A percentile compares a stretch with the other conserved stretches of the same genome.
phyloP scores from a whole-genome alignment of 1,284 basidiomycete genomes.

The Trichosporon faecale region DNA sequence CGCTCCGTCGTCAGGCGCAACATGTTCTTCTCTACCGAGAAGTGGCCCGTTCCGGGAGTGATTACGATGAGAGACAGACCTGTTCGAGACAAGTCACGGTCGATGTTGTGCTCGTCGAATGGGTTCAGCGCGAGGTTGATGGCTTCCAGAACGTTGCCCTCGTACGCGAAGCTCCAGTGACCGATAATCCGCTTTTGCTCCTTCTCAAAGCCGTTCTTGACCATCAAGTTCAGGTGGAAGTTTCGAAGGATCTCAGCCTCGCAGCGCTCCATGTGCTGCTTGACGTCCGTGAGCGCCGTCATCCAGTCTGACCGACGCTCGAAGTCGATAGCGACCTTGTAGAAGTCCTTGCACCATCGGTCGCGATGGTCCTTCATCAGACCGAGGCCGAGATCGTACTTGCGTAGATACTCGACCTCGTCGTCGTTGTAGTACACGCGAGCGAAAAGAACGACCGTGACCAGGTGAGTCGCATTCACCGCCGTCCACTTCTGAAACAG shows the following conservation, averaged over 20 bases:
- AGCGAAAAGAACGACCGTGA: slow-evolving; percentile 91
- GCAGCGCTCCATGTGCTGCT: slow-evolving; percentile 81
- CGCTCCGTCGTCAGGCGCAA: slow-evolving; percentile 89
- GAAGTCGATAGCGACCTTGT: slow-evolving; percentile 87
- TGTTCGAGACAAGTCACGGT: slow-evolving; percentile 90
- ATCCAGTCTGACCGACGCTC: slow-evolving; percentile 86
- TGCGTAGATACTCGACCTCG: slow-evolving; percentile 65
- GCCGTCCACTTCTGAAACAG: slow-evolving; percentile 79
- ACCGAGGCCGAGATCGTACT: slow-evolving; percentile 57
- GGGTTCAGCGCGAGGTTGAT: slow-evolving; percentile 91
- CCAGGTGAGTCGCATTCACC: slow-evolving; percentile 82
- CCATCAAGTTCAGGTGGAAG: slow-evolving; percentile 62
- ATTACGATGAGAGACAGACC: slow-evolving; percentile 81
- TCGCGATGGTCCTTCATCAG: slow-evolving; percentile 68
- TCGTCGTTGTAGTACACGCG: slow-evolving; percentile 85
- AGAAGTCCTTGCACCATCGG: slow-evolving; percentile 92
- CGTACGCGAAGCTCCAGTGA: slow-evolving; percentile 62
- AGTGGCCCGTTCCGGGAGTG: slow-evolving; percentile 92
- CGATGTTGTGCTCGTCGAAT: slow-evolving; percentile 91
- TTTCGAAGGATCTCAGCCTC: slow-evolving; percentile 81
- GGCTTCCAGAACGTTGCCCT: slow-evolving; percentile 91
- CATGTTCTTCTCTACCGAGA: slow-evolving; percentile 84
- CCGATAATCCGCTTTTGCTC: slow-evolving; percentile 48
- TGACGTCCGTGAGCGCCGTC: slow-evolving; percentile 77
- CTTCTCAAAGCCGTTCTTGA: slow-evolving; percentile 17